Evolutionary conservation across 495 filamentous ascomycete species (phyloP).

Genomic region (Hypoxylon intermedium): DNA sequence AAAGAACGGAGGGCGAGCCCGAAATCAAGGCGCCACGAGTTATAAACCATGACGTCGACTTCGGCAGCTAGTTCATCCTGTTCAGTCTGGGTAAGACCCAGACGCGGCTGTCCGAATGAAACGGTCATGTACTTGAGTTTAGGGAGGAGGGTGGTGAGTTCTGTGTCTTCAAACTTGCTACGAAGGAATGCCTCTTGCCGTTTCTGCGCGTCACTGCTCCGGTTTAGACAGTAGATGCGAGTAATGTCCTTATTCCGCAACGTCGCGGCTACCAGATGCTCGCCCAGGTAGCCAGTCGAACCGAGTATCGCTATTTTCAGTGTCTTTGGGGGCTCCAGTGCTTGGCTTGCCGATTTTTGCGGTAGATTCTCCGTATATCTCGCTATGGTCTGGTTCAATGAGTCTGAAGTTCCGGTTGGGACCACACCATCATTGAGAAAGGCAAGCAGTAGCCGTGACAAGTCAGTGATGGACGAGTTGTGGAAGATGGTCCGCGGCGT

Average conservation of each 20-base stretch:
- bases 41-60: slow-evolving; percentile 41
- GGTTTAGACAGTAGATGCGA: slow-evolving; percentile 16
- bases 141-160: not conserved
- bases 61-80: slow-evolving; percentile 28
- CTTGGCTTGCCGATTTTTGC: not conserved
- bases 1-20: slow-evolving; percentile 42
- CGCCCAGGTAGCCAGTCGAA: not conserved
- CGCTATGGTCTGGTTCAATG: too few relatives aligned
- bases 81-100: slow-evolving; percentile 22
- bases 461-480: not conserved
- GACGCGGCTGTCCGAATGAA: slow-evolving; percentile 28
- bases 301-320: not conserved
- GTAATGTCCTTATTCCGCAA: not conserved
- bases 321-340: not conserved
- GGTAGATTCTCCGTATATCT: not conserved
- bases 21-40: slow-evolving; percentile 50
- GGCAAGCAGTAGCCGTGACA: not conserved
- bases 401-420: not conserved
- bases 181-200: slow-evolving; percentile 1
- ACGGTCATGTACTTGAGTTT: too few relatives aligned
- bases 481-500: slow-evolving; percentile 3
- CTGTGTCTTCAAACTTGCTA: not conserved
- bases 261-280: not conserved
- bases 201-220: slow-evolving; percentile 3
- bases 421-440: not conserved